Conservation (phyloP, 495 filamentous ascomycete genomes). For the Pyrenula massariospora region DNA sequence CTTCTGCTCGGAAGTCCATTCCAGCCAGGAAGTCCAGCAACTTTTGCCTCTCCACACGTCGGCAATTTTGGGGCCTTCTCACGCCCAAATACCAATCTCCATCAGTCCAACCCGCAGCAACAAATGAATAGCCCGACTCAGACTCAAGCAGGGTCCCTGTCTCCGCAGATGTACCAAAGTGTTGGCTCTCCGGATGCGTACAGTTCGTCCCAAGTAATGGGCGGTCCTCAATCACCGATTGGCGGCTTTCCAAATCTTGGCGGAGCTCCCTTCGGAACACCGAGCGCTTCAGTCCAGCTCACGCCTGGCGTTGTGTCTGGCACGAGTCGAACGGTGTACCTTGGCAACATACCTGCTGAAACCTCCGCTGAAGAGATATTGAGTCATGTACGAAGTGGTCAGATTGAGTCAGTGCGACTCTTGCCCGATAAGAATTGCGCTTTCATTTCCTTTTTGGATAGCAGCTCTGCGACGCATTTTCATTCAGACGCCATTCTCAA, state of each 20-base stretch:
- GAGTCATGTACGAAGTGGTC: slow-evolving; percentile 91
- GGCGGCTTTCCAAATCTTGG: slow-evolving; percentile 53
- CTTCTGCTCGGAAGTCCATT: slow-evolving; percentile 92
- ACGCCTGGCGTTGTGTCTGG: slow-evolving; percentile 71
- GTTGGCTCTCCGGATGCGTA: slow-evolving; percentile 67
- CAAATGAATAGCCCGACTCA: slow-evolving; percentile 49
- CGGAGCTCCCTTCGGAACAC: slow-evolving; percentile 44
- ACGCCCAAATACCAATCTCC: slow-evolving; percentile 49
- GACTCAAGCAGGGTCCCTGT: slow-evolving; percentile 50
- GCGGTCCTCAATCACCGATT: slow-evolving; percentile 77
- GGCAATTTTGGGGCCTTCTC: slow-evolving; percentile 69
- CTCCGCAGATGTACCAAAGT: slow-evolving; percentile 63
- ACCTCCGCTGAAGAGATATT: slow-evolving; percentile 97
- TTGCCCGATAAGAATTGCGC: slow-evolving; percentile 99
- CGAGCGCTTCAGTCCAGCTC: slow-evolving; percentile 59
- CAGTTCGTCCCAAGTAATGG: slow-evolving; percentile 59
- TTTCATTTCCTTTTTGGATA: slow-evolving; percentile 97
- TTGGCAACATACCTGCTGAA: slow-evolving; percentile 95
- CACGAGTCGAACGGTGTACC: slow-evolving; percentile 90
- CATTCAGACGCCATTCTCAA: slow-evolving; percentile 99
- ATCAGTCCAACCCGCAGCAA: slow-evolving; percentile 43
- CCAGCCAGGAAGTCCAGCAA: slow-evolving; percentile 83
- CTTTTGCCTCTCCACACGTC: slow-evolving; percentile 86
- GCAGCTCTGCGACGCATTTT: slow-evolving; percentile 94
- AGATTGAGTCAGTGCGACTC: slow-evolving; percentile 94